phyloP scores from a whole-genome alignment of 345 rosid species.

The Adansonia digitata region DNA sequence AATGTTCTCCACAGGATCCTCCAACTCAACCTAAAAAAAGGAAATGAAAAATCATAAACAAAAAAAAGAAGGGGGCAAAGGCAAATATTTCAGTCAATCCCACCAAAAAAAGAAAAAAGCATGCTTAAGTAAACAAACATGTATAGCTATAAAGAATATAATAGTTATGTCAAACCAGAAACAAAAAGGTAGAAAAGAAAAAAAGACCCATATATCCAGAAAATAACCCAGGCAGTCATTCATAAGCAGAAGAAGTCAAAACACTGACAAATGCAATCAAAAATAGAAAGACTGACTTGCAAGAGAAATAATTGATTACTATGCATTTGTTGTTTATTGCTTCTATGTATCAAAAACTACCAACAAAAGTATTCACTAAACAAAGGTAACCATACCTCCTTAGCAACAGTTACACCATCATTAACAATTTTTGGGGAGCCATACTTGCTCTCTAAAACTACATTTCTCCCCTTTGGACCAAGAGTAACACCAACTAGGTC shows the following conservation, averaged over 20 bases:
- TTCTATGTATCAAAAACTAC: not conserved
- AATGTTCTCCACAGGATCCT: conserved; percentile 96
- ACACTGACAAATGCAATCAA: not conserved
- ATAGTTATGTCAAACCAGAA: not conserved
- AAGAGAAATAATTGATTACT: not conserved
- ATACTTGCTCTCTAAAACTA: conserved; percentile 96
- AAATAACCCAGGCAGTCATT: not conserved
- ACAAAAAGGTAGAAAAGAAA: not conserved
- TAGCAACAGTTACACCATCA: conserved; percentile 97
- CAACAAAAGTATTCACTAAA: not conserved
- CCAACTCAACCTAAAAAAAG: conserved; percentile 72
- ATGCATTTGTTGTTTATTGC: not conserved
- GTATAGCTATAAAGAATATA: not conserved
- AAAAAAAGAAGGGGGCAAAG: not conserved
- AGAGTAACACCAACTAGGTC: conserved; percentile 95
- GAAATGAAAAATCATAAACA: not conserved
- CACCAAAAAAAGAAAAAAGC: not conserved
- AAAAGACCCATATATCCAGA: not conserved
- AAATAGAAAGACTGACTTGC: not conserved
- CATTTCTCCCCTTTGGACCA: conserved; percentile 95
- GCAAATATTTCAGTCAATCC: not conserved
- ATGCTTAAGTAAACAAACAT: not conserved
- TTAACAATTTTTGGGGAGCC: conserved; percentile 97
- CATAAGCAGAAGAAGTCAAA: not conserved
- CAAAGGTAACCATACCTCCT: conserved; percentile 48